Evolutionary conservation across 129 eudicot species (phyloP), one percentile per base, ranked within the genome.

Genomic region (Lonicera japonica): DNA sequence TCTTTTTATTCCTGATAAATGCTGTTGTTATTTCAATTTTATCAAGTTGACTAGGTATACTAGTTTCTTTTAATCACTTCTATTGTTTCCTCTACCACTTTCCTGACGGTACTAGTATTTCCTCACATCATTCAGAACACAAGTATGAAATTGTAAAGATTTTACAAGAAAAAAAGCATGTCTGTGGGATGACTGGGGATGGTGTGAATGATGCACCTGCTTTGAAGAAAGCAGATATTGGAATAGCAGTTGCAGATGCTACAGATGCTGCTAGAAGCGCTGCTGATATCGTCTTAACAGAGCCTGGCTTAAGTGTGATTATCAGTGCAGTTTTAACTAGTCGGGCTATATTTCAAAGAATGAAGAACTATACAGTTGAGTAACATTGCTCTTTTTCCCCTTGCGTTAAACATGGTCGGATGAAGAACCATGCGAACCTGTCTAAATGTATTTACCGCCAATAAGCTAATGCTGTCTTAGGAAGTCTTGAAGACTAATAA

Each of bases 201-300:
- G 88, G 88, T 58, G 88, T 82, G 13, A 82, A 82, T 25, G 83
- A 82, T 68, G 88, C 88, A 56, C 88, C 88, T 8, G 83, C 88
- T 20, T 77, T 82, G 15, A 82, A 82, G 67, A 82, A 82, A 68
- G 83, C 83, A 66, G 83, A 77, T 54, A 77, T 82, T 23, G 87
- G 83, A 11, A 81, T 81, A 69, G 86, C 86, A 52, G 87, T 81
- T 29, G 76, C 87, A n/a, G 87, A 81, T 81, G 83, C 87, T 25
- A 81, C 87, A 5, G 87, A 81, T 73, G 87, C 87, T 25, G 87
- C 87, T 22, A 72, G 87, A 67, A 67, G 83, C 9, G 87, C 87
- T 51, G 66, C 87, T 18, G 87, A 81, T 63, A 51, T 81, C 45
- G 87, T 81, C 56, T 58, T 81, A 62, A 81, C 87, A n/a, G 87